Conservation (phyloP, 2,329 filamentous ascomycete species). For the Talaromyces sp. region DNA sequence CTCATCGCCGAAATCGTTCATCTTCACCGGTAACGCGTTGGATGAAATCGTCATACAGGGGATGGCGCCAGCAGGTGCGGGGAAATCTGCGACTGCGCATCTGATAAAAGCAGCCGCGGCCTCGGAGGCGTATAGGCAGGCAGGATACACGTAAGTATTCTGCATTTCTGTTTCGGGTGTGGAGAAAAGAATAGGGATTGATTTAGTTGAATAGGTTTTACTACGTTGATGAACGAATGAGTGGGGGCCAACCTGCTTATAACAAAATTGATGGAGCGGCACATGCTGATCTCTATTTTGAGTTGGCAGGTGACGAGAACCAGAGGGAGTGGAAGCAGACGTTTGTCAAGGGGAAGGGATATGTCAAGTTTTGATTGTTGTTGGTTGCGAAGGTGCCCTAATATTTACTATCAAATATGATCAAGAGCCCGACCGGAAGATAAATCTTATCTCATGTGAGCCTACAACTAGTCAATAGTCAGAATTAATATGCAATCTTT, state of each 20-base stretch:
- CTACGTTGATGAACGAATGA: background rate
- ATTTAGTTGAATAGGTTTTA: background rate
- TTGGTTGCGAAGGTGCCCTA: too few relatives aligned
- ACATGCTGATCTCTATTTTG: constrained; percentile 5
- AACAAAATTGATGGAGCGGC: background rate
- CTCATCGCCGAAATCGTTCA: background rate
- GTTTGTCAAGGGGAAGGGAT: constrained; percentile 11
- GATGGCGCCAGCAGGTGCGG: background rate
- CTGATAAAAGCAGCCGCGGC: background rate
- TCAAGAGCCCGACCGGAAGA: background rate
- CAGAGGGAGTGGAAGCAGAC: constrained; percentile 11
- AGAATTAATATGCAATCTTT: too few relatives aligned
- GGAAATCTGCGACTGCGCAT: background rate
- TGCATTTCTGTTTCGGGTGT: background rate
- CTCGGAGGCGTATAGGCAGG: background rate
- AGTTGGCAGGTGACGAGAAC: background rate
- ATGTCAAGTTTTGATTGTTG: background rate
- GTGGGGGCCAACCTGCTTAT: background rate
- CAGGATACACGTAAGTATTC: background rate
- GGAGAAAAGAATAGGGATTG: background rate
- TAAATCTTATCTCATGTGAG: background rate
- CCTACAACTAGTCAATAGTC: background rate
- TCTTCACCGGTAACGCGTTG: background rate
- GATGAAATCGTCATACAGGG: background rate
- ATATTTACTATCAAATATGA: background rate